Evolutionary conservation across 768 basidiomycete species (phyloP), one percentile per base, ranked within the genome.

Genomic region (Pleurotus cornucopiae): DNA sequence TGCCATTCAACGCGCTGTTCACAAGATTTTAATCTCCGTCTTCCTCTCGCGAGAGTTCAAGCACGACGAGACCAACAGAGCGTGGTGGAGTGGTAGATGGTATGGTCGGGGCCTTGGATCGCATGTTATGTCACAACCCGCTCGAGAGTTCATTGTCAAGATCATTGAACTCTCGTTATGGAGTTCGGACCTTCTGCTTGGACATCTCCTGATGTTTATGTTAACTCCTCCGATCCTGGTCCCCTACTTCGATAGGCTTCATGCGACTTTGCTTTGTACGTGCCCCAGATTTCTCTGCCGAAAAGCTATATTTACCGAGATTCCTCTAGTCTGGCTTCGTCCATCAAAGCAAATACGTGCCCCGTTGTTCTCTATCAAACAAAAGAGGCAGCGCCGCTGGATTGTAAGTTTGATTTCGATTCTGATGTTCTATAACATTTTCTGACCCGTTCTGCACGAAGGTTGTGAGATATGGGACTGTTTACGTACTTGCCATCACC

Each of bases 71-170:
- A 95, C 93, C 37, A 98, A 98, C 74, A 81, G 93, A 23, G 95
- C 95, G 5, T 99, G 96, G 96, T 99, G 97, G 97, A 96, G 95
- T 30, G 95, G 94, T 46, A 79, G 86, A 67, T 98, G 97, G 97
- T 96, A 94, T 69, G 95, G 95, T 43, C 87, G 94, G 49, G 94
- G 94, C 3, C 81, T 99, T 21, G 95, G 96, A 43, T 66, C 83
- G 4, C 88, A 93, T 68, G 94, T 88, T 43, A 91, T 96, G 85
- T 94, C 93, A n/a, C 97, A 98, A 68, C 96, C 96, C 51, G 93
- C 90, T 25, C 89, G 97, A 67, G 97, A 98, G 76, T 98, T 93
- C 64, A 74, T 98, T 60, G 96, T 98, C 75, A 99, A 99, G 80
- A 90, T 94, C 59, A 92, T 98, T 63, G 97, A 98, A 73, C 76